A percentile compares a stretch with the other conserved stretches of the same genome.
Evolutionary conservation across 228 moss, liverwort and hornwort species (phyloP).

Genomic region (Sphagnum fallax): DNA sequence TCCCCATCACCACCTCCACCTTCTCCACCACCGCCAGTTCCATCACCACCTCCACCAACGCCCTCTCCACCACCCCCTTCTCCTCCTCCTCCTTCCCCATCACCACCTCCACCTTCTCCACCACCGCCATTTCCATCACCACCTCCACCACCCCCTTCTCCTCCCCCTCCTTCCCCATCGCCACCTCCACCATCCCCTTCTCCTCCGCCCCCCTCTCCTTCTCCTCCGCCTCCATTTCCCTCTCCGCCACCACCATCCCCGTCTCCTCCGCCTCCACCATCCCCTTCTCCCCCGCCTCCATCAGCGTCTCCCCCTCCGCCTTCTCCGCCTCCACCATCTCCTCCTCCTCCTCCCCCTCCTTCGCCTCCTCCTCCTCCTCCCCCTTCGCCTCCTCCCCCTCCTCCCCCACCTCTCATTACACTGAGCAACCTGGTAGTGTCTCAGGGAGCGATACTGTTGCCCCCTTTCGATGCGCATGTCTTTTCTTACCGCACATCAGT

Average conservation of each 20-base stretch:
- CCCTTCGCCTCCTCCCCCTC: slow-evolving; percentile 17
- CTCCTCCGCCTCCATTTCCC: background rate
- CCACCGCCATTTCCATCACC: slow-evolving; percentile 16
- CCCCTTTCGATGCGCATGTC: slow-evolving; percentile 18
- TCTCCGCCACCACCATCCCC: slow-evolving; percentile 4
- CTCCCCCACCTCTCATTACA: slow-evolving; percentile 28
- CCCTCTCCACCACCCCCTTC: background rate
- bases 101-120: background rate
- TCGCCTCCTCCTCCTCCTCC: slow-evolving; percentile 1
- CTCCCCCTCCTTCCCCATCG: slow-evolving; percentile 1
- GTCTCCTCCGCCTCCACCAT: background rate
- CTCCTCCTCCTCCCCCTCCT: slow-evolving; percentile 2
- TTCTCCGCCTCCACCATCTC: background rate
- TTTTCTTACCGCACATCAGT: slow-evolving; percentile 22
- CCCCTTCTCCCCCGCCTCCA: background rate
- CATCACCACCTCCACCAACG: background rate
- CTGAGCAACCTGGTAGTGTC: slow-evolving; percentile 32
- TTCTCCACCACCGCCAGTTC: background rate
- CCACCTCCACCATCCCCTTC: background rate
- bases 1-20: background rate
- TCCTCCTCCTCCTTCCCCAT: background rate
- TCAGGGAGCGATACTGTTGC: slow-evolving; percentile 14
- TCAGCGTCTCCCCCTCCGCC: background rate
- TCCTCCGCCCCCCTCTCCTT: background rate
- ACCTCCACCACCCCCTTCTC: slow-evolving; percentile 30